These are phyloP conservation scores for Neonectria sp. DNA, from an alignment of 2,329 filamentous ascomycete genomes.

Conservation along the genomic window DNA sequence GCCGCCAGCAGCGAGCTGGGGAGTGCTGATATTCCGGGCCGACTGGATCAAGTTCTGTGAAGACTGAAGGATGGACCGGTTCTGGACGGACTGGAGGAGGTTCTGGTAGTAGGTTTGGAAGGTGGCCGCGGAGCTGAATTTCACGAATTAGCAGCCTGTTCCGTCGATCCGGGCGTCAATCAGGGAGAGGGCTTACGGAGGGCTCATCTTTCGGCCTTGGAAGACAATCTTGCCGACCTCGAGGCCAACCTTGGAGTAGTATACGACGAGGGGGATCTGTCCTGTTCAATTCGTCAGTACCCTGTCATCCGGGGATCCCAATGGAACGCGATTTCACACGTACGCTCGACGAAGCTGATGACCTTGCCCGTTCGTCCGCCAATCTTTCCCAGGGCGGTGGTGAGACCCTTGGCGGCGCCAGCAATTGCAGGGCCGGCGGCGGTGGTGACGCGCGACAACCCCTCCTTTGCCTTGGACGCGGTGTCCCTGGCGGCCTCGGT, in stretches of 20 bases:
- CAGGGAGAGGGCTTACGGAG: slow-evolving; percentile 79
- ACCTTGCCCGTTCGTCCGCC: slow-evolving; percentile 87
- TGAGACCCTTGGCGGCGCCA: slow-evolving; percentile 78
- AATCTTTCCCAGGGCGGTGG: slow-evolving; percentile 79
- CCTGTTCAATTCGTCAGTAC: slow-evolving; percentile 64
- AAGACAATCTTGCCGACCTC: slow-evolving; percentile 93
- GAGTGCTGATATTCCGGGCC: slow-evolving; percentile 78
- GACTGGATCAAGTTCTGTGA: slow-evolving; percentile 69
- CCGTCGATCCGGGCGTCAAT: slow-evolving; percentile 31
- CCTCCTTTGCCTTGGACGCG: slow-evolving; percentile 80
- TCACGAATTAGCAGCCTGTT: slow-evolving; percentile 28
- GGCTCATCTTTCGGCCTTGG: slow-evolving; percentile 90
- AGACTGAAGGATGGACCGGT: slow-evolving; percentile 71
- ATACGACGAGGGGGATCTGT: slow-evolving; percentile 87
- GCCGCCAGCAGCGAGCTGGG: slow-evolving; percentile 80
- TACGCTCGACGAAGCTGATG: slow-evolving; percentile 89
- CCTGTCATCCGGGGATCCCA: neutral
- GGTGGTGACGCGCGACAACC: slow-evolving; percentile 85
- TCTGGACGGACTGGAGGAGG: slow-evolving; percentile 78
- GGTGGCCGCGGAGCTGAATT: slow-evolving; percentile 78
- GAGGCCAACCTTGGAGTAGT: slow-evolving; percentile 91
- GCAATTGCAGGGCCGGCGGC: slow-evolving; percentile 83
- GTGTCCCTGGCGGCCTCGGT: slow-evolving; percentile 59
- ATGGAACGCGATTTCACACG: slow-evolving; percentile 55
- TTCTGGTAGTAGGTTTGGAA: slow-evolving; percentile 92